Conservation (phyloP, 805 yeast genomes). For the Cyberlindnera xylosilytica region DNA sequence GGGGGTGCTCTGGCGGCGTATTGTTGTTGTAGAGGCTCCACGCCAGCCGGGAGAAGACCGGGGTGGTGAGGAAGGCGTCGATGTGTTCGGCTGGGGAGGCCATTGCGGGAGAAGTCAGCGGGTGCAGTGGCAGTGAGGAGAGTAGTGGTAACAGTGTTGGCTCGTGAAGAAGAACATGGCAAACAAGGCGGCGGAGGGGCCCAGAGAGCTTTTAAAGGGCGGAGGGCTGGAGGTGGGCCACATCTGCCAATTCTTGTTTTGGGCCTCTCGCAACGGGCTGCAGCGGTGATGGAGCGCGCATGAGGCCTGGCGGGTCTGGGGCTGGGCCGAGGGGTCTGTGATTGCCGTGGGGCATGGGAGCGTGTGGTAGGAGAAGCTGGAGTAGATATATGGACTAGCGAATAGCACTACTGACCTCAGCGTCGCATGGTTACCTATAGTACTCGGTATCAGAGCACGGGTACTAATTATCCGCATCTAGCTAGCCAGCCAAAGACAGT, state of each 20-base stretch:
- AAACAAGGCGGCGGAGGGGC: conserved; percentile 1
- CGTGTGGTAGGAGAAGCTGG: no score
- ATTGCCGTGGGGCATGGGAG: no score
- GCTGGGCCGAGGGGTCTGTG: background rate
- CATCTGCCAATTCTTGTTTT: conserved; percentile 7
- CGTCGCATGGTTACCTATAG: no score
- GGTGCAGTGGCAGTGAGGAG: no score
- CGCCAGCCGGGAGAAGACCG: conserved; percentile 18
- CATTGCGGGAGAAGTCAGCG: conserved; percentile 2
- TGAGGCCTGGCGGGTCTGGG: background rate
- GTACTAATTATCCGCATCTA: no score
- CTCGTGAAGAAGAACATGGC: background rate
- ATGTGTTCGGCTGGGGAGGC: background rate
- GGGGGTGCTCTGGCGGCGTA: background rate
- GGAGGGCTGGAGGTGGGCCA: conserved; percentile 5
- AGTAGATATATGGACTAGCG: no score
- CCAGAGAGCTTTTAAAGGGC: background rate
- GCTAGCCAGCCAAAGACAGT: no score
- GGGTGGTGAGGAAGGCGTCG: conserved; percentile 9
- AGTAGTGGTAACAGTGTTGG: background rate
- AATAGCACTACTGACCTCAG: no score
- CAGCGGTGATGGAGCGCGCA: conserved; percentile 12
- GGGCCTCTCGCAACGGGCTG: conserved; percentile 7
- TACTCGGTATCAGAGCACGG: no score
- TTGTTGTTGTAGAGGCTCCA: conserved; percentile 16